Conservation (phyloP, 441 rosid genomes). For the Gossypium schwendimanii region DNA sequence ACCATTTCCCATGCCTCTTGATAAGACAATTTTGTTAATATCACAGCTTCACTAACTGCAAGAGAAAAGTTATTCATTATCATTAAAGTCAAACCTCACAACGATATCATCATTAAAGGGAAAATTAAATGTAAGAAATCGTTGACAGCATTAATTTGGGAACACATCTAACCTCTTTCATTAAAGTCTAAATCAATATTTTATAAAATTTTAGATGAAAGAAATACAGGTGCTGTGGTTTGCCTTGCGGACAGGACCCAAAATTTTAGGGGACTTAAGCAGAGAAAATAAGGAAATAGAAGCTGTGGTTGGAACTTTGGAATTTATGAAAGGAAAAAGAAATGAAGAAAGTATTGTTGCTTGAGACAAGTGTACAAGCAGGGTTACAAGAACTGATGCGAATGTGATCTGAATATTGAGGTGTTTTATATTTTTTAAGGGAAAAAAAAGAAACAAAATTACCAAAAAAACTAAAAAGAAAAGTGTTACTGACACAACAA, state of each 20-base stretch:
- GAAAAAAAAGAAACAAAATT: not conserved
- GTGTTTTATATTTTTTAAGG: not conserved
- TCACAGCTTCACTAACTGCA: constrained; percentile 94
- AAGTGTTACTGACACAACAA: not conserved
- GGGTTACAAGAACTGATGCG: not conserved
- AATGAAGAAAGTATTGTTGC: not conserved
- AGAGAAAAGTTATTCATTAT: constrained; percentile 10
- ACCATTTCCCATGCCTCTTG: constrained; percentile 99
- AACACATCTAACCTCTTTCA: not conserved
- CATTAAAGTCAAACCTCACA: constrained; percentile 9
- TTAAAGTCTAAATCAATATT: not conserved
- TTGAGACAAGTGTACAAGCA: not conserved
- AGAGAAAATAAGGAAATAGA: not conserved
- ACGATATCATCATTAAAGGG: not conserved
- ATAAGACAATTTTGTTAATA: constrained; percentile 68
- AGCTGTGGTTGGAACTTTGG: not conserved
- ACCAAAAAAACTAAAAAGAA: not conserved
- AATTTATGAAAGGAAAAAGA: not conserved
- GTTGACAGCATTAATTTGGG: not conserved
- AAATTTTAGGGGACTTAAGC: not conserved
- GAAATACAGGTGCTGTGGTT: not conserved
- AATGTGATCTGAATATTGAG: not conserved
- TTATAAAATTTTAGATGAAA: not conserved
- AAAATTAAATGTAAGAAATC: not conserved
- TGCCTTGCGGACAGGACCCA: not conserved